phyloP scores from a whole-genome alignment of 495 filamentous ascomycete genomes.

The Emericellopsis terricola region DNA sequence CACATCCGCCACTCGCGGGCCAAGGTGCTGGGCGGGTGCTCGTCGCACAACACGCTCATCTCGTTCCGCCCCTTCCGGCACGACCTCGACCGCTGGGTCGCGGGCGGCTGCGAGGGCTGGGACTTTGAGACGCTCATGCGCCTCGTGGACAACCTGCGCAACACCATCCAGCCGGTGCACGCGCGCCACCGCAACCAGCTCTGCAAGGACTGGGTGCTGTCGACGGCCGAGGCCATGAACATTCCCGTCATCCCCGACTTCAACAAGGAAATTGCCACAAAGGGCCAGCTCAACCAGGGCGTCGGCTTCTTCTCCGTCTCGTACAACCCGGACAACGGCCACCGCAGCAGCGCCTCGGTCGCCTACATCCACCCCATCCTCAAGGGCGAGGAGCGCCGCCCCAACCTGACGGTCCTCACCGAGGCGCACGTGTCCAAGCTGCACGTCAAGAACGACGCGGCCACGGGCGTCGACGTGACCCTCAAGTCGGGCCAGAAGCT shows the following conservation, averaged over 20 bases:
- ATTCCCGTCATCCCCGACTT: constrained; percentile 67
- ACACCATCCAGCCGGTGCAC: constrained; percentile 67
- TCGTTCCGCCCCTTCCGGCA: constrained; percentile 71
- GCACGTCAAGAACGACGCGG: constrained; percentile 42
- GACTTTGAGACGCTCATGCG: constrained; percentile 61
- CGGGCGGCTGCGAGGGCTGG: constrained; percentile 56
- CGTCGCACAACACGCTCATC: constrained; percentile 74
- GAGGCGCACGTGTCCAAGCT: constrained; percentile 65
- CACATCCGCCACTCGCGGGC: constrained; percentile 71
- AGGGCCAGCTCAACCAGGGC: constrained; percentile 47
- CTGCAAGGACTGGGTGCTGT: constrained; percentile 65
- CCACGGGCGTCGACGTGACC: constrained; percentile 46
- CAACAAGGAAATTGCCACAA: constrained; percentile 54
- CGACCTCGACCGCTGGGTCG: constrained; percentile 54
- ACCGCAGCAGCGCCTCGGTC: constrained; percentile 61
- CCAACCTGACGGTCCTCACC: constrained; percentile 64
- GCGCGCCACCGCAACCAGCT: constrained; percentile 61
- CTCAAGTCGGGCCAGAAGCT: constrained; percentile 18
- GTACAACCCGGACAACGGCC: constrained; percentile 67
- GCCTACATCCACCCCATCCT: constrained; percentile 80
- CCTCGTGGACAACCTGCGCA: constrained; percentile 55
- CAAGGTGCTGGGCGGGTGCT: constrained; percentile 74
- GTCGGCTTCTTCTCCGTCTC: constrained; percentile 74
- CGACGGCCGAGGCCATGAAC: constrained; percentile 51
- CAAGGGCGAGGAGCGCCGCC: constrained; percentile 51